Evolutionary conservation across 192 early-diverging fungal genomes (phyloP), one percentile per base, ranked within the genome.

Genomic region (Dispira parvispora): DNA sequence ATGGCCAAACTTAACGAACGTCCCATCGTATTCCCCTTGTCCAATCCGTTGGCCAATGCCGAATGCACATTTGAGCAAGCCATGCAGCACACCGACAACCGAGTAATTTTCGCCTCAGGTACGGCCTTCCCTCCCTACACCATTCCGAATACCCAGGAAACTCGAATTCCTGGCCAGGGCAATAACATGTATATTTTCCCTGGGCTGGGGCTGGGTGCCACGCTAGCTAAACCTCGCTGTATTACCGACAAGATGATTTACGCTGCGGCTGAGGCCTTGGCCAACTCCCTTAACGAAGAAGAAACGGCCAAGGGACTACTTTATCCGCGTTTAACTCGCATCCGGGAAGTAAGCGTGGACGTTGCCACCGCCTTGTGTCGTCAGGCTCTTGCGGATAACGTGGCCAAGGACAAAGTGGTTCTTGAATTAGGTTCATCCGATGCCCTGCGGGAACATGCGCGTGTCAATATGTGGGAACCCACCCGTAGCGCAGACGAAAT

Each of bases 171-270:
- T 9, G 89, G 85, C 18, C 89, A 94, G 74, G 92, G 88, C 65
- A 92, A 94, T 79, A 94, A 94, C 78, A 90, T 88, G 85, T 97
- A 93, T 71, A 89, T 95, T 62, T 97, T 95, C 82, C 94, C 94
- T 50, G 90, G 91, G 55, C 82, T 98, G 43, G 94, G 94, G 43
- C 77, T 94, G 32, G 94, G 94, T 52, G 76, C 87, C 50, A 80
- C 84, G 63, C 71, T 96, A 28, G 82, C 88, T 46, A 79, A 82
- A 65, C 75, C 91, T 23, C 67, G 57, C 20, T 61, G 56, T 28
- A 86, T 96, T 64, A 85, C 89, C 42, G 86, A 92, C 68, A 70
- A 70, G 63, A 80, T 95, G 84, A 83, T 98, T 53, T 89, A 87
- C 67, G 75, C 81, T 42, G 80, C 88, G 42, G 82, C 95, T 28